A percentile compares a stretch with the other conserved stretches of the same genome.
Evolutionary conservation across 2,329 filamentous ascomycete species (phyloP).

Genomic region (Spiromastix sp.): DNA sequence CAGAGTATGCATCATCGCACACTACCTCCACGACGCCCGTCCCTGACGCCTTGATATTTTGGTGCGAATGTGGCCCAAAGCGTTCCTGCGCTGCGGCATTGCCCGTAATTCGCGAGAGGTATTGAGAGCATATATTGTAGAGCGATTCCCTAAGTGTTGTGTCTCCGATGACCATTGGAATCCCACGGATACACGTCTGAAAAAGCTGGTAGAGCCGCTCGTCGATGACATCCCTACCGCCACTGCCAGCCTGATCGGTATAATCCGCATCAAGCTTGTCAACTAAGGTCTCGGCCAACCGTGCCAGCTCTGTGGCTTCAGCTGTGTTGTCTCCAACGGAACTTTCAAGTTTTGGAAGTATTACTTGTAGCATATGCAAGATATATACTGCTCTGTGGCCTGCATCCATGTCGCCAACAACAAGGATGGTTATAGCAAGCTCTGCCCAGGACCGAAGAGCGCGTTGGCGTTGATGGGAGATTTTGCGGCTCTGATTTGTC

Average conservation of each 20-base stretch:
- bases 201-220: constrained; percentile 90
- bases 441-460: constrained; percentile 78
- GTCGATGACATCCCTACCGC: constrained; percentile 58
- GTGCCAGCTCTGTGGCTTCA: constrained; percentile 66
- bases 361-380: constrained; percentile 74
- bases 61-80: constrained; percentile 35
- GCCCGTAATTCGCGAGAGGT: constrained; percentile 48
- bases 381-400: constrained; percentile 66
- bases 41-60: constrained; percentile 69
- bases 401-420: constrained; percentile 68
- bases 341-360: constrained; percentile 76
- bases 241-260: constrained; percentile 30
- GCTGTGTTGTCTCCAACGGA: constrained; percentile 58
- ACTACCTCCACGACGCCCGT: constrained; percentile 74
- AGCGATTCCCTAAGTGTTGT: constrained; percentile 69
- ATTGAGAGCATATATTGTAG: constrained; percentile 85
- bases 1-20: constrained; percentile 86
- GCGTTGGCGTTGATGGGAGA: constrained; percentile 43
- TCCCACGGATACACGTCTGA: constrained; percentile 70
- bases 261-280: constrained; percentile 29
- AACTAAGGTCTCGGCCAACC: constrained; percentile 59
- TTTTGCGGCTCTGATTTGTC: constrained; percentile 29
- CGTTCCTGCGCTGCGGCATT: constrained; percentile 17
- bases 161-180: constrained; percentile 61
- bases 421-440: constrained; percentile 71